Evolutionary conservation across 192 early-diverging fungal species (phyloP), one percentile per base, ranked within the genome.

Genomic region (Cladochytrium replicatum): DNA sequence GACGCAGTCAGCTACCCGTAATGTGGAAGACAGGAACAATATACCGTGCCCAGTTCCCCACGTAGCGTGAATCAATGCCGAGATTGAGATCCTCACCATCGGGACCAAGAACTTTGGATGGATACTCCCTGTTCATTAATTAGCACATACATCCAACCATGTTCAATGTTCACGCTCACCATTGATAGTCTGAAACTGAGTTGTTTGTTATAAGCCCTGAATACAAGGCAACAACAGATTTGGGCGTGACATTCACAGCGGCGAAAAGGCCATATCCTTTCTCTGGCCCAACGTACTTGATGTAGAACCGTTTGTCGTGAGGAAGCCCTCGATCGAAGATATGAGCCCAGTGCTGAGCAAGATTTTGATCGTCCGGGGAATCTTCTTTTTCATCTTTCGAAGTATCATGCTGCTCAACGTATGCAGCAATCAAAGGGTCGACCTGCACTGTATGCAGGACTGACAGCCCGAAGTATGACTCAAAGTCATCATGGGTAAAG

Each of bases 221-320:
- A 34, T 55, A 58, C 30, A 55, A 48, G 39, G 11, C 25, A 3
- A 58, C n/a, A 42, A 43, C 30, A 6, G 23, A 22, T 29, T 29
- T 13, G 51, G 23, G 2, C 6, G 50, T 38, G 30, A 58, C 30
- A 42, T 55, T 41, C 4, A 15, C 8, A 1, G 39, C 26, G 19
- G 57, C 6, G 24, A 55, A 58, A 19, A 58, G 37, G 29, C 57
- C 57, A 29, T 42, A 58, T 9, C 50, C n/a, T 50, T 55, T 55
- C 27, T 56, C 50, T 22, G 9, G 2, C 27, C 50, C 48, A 22
- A 44, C 31, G 42, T 42, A 58, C 31, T 53, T 44, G 2, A 58
- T 50, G 50, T 58, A 58, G 19, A 58, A 34, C 22, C 57, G 39
- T 31, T 41, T n/a, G 32, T 58, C 57, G 23, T 44, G 42, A 58